Conservation (phyloP, 352 stramenopile species). For the Phytopythium montanum region DNA sequence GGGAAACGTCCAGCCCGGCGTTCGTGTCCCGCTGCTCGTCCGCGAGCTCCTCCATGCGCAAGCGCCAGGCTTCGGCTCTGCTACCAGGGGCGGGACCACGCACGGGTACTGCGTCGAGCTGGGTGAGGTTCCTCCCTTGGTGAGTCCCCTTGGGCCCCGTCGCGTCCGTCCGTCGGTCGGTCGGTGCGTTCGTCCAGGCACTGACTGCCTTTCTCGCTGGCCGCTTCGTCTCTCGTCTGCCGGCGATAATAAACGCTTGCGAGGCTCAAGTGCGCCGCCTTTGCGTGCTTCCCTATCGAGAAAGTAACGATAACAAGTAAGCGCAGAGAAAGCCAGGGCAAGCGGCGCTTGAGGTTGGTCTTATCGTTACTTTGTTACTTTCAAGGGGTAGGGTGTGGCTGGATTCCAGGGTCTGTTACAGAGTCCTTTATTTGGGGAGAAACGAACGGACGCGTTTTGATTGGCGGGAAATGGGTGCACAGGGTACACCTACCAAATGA, state of each 20-base stretch:
- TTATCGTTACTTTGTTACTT: no score
- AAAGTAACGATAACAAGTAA: slow-evolving; percentile 7
- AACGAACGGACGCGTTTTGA: no score
- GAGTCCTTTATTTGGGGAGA: no score
- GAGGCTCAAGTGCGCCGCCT: not conserved
- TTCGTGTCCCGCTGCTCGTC: slow-evolving; percentile 8
- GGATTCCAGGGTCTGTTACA: no score
- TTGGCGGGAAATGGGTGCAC: no score
- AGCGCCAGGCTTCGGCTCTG: not conserved
- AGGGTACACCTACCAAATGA: no score
- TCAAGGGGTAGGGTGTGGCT: no score
- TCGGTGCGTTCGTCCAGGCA: not conserved
- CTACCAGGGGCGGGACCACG: not conserved
- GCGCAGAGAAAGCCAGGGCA: slow-evolving; percentile 7
- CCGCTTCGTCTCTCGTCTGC: not conserved
- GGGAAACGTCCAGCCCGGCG: slow-evolving; percentile 14
- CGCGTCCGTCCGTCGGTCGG: not conserved
- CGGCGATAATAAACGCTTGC: no score
- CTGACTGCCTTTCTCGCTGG: not conserved
- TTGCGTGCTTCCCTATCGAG: not conserved
- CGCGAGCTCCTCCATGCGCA: not conserved
- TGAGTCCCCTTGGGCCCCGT: no score
- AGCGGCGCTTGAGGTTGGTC: not conserved
- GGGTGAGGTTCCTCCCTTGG: not conserved
- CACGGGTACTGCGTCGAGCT: not conserved